Conservation (phyloP, 352 stramenopile genomes). For the Globisporangium camurandrum region DNA sequence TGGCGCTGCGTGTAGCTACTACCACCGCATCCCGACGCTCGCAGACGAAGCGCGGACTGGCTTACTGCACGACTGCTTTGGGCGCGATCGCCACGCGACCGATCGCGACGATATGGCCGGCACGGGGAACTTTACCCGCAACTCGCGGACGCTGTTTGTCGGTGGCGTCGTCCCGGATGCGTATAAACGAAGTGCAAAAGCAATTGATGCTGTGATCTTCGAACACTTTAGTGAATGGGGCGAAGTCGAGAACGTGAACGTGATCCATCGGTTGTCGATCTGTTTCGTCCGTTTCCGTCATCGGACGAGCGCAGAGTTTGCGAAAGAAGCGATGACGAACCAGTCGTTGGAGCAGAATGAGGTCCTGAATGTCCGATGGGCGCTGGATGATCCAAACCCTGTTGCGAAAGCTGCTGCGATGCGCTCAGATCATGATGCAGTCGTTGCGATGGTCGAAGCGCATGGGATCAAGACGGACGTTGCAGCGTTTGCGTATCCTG, state of each 20-base stretch:
- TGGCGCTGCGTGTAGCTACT: constrained; percentile 89
- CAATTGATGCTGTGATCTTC: constrained; percentile 61
- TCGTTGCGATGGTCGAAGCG: constrained; percentile 78
- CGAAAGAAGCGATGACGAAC: constrained; percentile 88
- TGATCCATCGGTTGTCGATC: constrained; percentile 89
- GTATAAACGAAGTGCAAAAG: constrained; percentile 31
- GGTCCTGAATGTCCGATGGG: constrained; percentile 90
- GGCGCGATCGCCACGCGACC: constrained; percentile 83
- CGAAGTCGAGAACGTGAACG: constrained; percentile 92
- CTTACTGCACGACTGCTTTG: constrained; percentile 91
- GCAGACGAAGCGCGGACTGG: constrained; percentile 68
- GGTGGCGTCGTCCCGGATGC: constrained; percentile 56
- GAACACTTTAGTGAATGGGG: constrained; percentile 91
- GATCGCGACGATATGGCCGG: constrained; percentile 92
- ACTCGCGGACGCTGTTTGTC: constrained; percentile 90
- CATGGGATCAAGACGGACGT: constrained; percentile 51
- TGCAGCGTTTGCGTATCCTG: constrained; percentile 70
- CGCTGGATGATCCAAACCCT: constrained; percentile 91
- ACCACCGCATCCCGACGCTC: constrained; percentile 80
- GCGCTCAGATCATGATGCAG: constrained; percentile 84
- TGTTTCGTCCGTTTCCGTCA: constrained; percentile 86
- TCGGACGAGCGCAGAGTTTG: constrained; percentile 74
- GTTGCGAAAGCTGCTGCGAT: constrained; percentile 84
- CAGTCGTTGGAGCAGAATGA: constrained; percentile 84
- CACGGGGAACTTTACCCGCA: constrained; percentile 87